Base-by-base conservation (phyloP, 768 basidiomycete genomes). In the Rhizopogon sp. region DNA sequence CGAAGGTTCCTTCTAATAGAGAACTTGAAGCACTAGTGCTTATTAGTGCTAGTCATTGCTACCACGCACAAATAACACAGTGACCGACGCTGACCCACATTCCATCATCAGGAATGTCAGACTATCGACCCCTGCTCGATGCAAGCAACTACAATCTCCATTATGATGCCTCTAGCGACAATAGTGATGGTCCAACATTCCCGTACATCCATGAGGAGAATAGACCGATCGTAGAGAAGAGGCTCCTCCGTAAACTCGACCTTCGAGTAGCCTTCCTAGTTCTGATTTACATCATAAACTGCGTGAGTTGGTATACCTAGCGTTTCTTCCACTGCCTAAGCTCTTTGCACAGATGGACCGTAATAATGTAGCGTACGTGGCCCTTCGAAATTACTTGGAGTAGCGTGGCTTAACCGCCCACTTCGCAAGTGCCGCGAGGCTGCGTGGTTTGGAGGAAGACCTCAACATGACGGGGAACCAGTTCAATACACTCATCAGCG, bases 371-470 rank as follows among this genome's bases (percentile, higher is more conserved):
- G 72, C 79, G 84, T 85, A 67, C 61, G 76, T 63, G 14, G 6
- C 46, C 17, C 7, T 33, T 35, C 17, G 4, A 47, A 35, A 47
- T 17, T 10, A 5, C 54, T 47, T 47, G 33, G 20, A 47, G 13
- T 9, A 47, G 0, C 9, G 33, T 20, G 2, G 13, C 46, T 47
- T 31, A 25, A 35, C 11, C 2, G 13, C 33, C 33, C 20, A 4
- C 17, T 43, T 43, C 43, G 17, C 45, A 57, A 87, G 88, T 44
- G 87, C 85, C 7, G 88, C 88, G 20, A 77, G 88, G 51, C 68
- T 89, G 39, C 76, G 81, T 41, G 88, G 88, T 1, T 82, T 89
- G 53, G 84, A 87, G 63, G 70, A 74, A 54, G 87, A 88, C 64
- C 74, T 90, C 13, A 66, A 78, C 25, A 76, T 89, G 33, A 70